A percentile compares a stretch with the other conserved stretches of the same genome.
These are phyloP conservation scores for Cladophialophora bantiana DNA, from an alignment of 2,329 filamentous ascomycete species.

Conservation along the genomic window DNA sequence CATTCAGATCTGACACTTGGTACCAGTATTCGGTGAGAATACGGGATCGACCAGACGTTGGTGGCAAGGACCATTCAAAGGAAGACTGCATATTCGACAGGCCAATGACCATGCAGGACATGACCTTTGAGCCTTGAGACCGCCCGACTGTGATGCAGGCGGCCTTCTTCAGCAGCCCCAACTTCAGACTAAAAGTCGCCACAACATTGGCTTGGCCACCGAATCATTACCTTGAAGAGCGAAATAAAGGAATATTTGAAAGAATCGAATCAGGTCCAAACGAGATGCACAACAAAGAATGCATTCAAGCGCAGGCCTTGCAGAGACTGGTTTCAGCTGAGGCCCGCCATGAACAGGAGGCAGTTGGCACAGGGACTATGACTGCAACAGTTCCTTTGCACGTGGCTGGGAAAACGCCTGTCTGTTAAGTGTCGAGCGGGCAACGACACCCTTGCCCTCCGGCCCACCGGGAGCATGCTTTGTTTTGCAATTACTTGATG, in stretches of 20 bases:
- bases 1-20: conserved; percentile 34
- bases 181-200: conserved; percentile 38
- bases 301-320: conserved; percentile 32
- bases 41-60: conserved; percentile 38
- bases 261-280: conserved; percentile 29
- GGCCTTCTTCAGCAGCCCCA: conserved; percentile 38
- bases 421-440: conserved; percentile 9
- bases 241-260: conserved; percentile 31
- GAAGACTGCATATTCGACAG: conserved; percentile 30
- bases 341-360: conserved; percentile 14
- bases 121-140: conserved; percentile 37
- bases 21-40: conserved; percentile 37
- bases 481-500: conserved; percentile 21
- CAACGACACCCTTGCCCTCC: conserved; percentile 15
- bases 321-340: conserved; percentile 36
- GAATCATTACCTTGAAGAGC: conserved; percentile 26
- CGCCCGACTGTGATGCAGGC: conserved; percentile 40
- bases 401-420: conserved; percentile 12
- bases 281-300: conserved; percentile 35
- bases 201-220: conserved; percentile 34
- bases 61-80: conserved; percentile 36
- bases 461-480: conserved; percentile 18
- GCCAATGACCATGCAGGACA: conserved; percentile 37
- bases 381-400: conserved; percentile 14
- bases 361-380: conserved; percentile 7